phyloP scores from a whole-genome alignment of 2,329 filamentous ascomycete genomes.

The Helotiales sp. region DNA sequence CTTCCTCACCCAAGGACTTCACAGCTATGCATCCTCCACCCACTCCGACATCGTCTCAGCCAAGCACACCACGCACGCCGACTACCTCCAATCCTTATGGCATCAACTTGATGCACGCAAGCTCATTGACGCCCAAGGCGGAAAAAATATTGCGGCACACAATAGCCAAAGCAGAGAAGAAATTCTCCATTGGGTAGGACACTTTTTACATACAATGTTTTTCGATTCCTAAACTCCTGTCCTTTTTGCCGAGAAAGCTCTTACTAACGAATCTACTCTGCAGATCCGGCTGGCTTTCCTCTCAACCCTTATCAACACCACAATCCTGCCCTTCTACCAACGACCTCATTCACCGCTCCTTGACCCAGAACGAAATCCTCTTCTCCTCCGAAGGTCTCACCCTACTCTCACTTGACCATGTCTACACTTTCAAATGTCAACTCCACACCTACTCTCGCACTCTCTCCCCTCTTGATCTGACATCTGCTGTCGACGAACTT shows the following conservation, averaged over 20 bases:
- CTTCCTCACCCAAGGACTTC: slow-evolving; percentile 25
- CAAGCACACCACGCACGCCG: slow-evolving; percentile 40
- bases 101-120: slow-evolving; percentile 49
- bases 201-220: slow-evolving; percentile 20
- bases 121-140: slow-evolving; percentile 46
- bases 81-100: slow-evolving; percentile 43
- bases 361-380: slow-evolving; percentile 60
- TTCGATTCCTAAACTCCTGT: background rate
- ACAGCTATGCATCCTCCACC: slow-evolving; percentile 17
- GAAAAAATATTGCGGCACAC: slow-evolving; percentile 49
- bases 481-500: slow-evolving; percentile 64
- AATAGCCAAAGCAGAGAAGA: slow-evolving; percentile 53
- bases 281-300: slow-evolving; percentile 29
- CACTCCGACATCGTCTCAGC: slow-evolving; percentile 33
- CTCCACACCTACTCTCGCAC: slow-evolving; percentile 56
- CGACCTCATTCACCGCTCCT: slow-evolving; percentile 55
- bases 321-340: slow-evolving; percentile 47
- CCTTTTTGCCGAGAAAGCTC: background rate
- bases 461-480: slow-evolving; percentile 41
- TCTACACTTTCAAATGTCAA: slow-evolving; percentile 65
- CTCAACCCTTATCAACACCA: slow-evolving; percentile 41
- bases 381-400: slow-evolving; percentile 61
- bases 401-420: slow-evolving; percentile 58
- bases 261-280: slow-evolving; percentile 10
- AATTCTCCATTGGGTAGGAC: slow-evolving; percentile 43